Conservation (phyloP, 1,139 yeast genomes). For the Pichia terricola region DNA sequence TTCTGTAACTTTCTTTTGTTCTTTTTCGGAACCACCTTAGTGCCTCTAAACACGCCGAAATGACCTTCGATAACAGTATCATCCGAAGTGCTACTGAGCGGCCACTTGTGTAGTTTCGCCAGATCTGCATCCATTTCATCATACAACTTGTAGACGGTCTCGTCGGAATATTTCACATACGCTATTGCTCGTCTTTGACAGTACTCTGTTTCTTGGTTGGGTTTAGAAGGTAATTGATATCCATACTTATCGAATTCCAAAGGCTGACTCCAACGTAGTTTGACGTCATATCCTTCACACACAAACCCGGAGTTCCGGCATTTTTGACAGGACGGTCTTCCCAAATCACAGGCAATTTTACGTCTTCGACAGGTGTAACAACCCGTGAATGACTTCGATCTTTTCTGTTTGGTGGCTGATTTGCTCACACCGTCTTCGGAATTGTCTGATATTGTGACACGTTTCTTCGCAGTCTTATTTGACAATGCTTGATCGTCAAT, state of each 20-base stretch:
- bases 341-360: slow-evolving; percentile 51
- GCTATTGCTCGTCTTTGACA: slow-evolving; percentile 68
- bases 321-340: slow-evolving; percentile 41
- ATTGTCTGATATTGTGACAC: slow-evolving; percentile 23
- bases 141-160: slow-evolving; percentile 55
- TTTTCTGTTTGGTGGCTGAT: slow-evolving; percentile 13
- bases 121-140: slow-evolving; percentile 77
- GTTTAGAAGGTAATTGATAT: slow-evolving; percentile 23
- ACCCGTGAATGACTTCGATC: slow-evolving; percentile 33
- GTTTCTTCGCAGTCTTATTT: too few species aligned
- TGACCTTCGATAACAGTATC: slow-evolving; percentile 63
- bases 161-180: slow-evolving; percentile 59
- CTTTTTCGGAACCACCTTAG: slow-evolving; percentile 7
- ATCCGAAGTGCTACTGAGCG: slow-evolving; percentile 32
- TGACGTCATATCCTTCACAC: slow-evolving; percentile 80
- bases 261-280: slow-evolving; percentile 58
- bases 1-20: slow-evolving; percentile 1
- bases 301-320: slow-evolving; percentile 47
- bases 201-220: slow-evolving; percentile 32
- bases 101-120: slow-evolving; percentile 44
- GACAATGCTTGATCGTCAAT: too few species aligned
- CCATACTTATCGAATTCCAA: slow-evolving; percentile 26
- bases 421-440: slow-evolving; percentile 22
- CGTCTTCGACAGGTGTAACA: slow-evolving; percentile 57
- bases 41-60: slow-evolving; percentile 66